phyloP scores from a whole-genome alignment of 495 filamentous ascomycete species.

The Melanomma pulvis-pyrius region DNA sequence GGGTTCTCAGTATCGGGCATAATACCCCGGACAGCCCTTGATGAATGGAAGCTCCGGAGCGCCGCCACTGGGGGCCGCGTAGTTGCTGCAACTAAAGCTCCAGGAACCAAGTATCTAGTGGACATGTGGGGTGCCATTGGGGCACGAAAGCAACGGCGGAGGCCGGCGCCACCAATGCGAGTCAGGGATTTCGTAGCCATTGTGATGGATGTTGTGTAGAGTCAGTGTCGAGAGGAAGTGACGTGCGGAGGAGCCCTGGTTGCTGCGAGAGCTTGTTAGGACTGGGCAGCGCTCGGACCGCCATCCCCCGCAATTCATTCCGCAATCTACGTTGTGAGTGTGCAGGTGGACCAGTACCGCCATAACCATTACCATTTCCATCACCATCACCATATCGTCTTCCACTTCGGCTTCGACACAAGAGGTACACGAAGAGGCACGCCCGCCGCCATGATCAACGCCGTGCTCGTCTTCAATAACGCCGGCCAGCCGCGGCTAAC shows the following conservation, averaged over 20 bases:
- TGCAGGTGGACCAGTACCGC: no score
- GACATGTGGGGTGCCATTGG: background rate
- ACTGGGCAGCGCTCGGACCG: constrained; percentile 3
- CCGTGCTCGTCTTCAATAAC: constrained; percentile 98
- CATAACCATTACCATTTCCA: background rate
- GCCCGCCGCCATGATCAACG: constrained; percentile 83
- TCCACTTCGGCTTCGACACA: no score
- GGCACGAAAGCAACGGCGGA: constrained; percentile 19
- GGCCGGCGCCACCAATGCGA: constrained; percentile 14
- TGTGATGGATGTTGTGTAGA: background rate
- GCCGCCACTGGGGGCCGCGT: background rate
- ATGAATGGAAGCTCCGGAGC: constrained; percentile 27
- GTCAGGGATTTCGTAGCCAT: constrained; percentile 22
- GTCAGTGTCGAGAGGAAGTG: background rate
- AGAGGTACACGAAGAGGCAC: no score
- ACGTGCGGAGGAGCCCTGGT: background rate
- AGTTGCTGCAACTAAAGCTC: background rate
- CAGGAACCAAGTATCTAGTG: constrained; percentile 7
- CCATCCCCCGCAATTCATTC: background rate
- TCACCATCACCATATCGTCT: background rate
- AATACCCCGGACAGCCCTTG: constrained; percentile 28
- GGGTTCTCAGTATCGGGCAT: constrained; percentile 46
- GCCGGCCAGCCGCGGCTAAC: constrained; percentile 93
- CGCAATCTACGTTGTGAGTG: background rate
- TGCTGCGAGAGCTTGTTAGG: constrained; percentile 3